Base-by-base conservation (phyloP, 257 asterid species). In the Osmanthus fragrans region DNA sequence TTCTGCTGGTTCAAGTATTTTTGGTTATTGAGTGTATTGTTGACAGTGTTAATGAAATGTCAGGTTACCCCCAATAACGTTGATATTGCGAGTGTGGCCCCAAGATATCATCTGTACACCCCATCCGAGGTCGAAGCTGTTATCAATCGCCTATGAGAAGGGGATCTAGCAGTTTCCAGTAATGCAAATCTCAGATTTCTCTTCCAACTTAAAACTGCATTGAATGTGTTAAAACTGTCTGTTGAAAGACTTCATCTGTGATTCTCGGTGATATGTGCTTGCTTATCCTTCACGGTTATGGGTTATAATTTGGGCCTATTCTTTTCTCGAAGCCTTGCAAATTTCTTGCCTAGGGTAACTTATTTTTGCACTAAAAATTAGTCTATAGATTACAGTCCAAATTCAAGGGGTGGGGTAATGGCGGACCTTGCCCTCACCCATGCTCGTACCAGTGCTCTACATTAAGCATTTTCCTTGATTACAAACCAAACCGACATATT, bases 51-150 rank as follows among this genome's bases (percentile, higher is more conserved):
- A 18, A 30, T 51, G 79, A 70, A 30, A 39, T 89, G 19, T 56
- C 88, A 94, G 97, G 98, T 94, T 76, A 92, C 97, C 5, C 96
- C 98, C 73, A 94, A 88, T 85, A 92, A 92, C 25, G 98, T 94
- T 15, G 97, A 94, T 65, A 94, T 94, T 71, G 96, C 98, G 0
- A 92, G 88, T 90, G 98, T 94, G 25, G 80, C 97, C 0, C 96
- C 97, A 36, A 85, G 87, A 3, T 94, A 94, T 84, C 97, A 92
- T 85, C 95, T 92, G 19, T 92, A 90, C 86, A 69, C 94, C 56
- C 97, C 97, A 45, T 68, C 96, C 11, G 97, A 92, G 80, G 97
- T 94, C 33, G 98, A 94, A 87, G 90, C 81, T 64, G 98, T 94
- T 73, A 89, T 92, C 79, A 83, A 65, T 73, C 92, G 93, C 84